Evolutionary conservation across 306 rosid species (phyloP).

Genomic region (Astragalus membranaceus): DNA sequence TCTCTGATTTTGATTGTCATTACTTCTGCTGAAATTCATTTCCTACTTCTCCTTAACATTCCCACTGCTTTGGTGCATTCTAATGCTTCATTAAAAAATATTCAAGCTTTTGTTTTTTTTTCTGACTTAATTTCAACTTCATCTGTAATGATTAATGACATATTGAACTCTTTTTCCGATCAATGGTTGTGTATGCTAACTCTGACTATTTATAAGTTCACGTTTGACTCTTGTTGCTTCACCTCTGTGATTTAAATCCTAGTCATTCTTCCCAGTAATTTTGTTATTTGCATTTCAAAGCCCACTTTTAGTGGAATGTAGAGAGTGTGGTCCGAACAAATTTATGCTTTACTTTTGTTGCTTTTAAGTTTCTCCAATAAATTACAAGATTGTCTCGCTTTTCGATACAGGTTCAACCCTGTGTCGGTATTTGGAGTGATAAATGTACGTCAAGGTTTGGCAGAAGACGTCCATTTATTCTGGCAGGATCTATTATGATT

Average conservation of each 20-base stretch:
- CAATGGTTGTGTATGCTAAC: background rate
- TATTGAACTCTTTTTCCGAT: background rate
- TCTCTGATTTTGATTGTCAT: background rate
- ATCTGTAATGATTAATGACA: background rate
- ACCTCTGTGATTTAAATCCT: background rate
- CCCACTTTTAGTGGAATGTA: background rate
- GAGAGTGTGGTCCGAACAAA: background rate
- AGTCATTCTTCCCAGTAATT: background rate
- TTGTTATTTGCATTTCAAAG: background rate
- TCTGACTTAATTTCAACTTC: background rate
- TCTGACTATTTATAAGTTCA: background rate
- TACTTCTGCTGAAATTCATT: conserved; percentile 6
- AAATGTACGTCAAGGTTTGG: conserved; percentile 86
- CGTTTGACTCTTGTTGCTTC: background rate
- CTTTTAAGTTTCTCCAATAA: background rate
- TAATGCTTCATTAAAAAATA: background rate
- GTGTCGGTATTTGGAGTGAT: conserved; percentile 86
- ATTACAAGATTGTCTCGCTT: background rate
- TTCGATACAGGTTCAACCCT: conserved; percentile 28
- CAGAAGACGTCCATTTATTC: conserved; percentile 94
- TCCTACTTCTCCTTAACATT: background rate
- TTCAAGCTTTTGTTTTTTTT: background rate
- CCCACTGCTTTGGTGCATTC: background rate
- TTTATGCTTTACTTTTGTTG: background rate
- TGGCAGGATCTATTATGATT: conserved; percentile 88